Base-by-base conservation (phyloP, 164 flowering plant genomes). In the Vitis labrusca region DNA sequence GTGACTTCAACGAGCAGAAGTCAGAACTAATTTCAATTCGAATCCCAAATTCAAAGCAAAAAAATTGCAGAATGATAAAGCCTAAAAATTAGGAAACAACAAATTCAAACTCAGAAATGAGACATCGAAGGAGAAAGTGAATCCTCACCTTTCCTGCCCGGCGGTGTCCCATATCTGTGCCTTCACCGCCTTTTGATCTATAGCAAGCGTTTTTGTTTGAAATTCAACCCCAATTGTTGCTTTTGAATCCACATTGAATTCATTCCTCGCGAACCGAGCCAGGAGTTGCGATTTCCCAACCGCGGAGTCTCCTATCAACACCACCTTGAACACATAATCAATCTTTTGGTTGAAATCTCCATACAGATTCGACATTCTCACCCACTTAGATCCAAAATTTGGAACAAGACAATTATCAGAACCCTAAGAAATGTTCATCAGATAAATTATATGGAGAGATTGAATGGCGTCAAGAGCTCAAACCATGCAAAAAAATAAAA, bases 101-200 rank as follows among this genome's bases (percentile, higher is more conserved):
- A 11, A 10, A 53, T 11, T 53, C 56, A 10, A 53, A n/a, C 56
- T 56, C 59, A 7, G 16, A 56, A 56, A 6, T 6, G 29, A 56
- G 9, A 19, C 13, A 9, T 9, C 8, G 8, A 50, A 27, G 11
- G 30, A 66, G 49, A 17, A n/a, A 51, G 52, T 9, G n/a, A 27
- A 27, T 27, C 1, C 65, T 59, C 3, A 85, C 91, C 92, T 86
- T 77, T 88, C 92, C 59, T 88, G 89, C 12, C 89, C 89, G 32
- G 92, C 92, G 11, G 92, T 86, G 68, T 88, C 89, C 92, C 92
- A 88, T 50, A 89, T 89, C 79, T 89, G 93, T 3, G 93, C 91
- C 76, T 89, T 87, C n/a, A 85, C 83, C 0, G 89, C 87, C 72
- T 83, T 89, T 57, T 85, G 65, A 77, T 89, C 87, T 11, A 89